phyloP scores from a whole-genome alignment of 148 eudicot genomes.

The Fagopyrum tataricum region DNA sequence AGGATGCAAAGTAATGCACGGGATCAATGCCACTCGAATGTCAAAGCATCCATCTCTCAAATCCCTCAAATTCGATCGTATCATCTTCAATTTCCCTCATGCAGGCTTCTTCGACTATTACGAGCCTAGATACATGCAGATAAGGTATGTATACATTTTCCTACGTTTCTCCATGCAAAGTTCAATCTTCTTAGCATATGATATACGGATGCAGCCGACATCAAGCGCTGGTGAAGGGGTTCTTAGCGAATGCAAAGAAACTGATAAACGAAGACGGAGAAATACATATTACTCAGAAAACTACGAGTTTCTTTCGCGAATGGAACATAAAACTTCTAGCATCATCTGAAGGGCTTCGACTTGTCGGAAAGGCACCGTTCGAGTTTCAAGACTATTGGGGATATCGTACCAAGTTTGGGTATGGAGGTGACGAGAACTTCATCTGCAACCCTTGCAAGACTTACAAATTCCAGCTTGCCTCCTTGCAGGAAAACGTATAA shows the following conservation, averaged over 20 bases:
- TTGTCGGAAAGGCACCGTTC: slow-evolving; percentile 8
- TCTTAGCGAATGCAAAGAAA: slow-evolving; percentile 24
- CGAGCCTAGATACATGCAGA: slow-evolving; percentile 4
- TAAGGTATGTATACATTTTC: neutral
- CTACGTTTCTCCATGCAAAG: neutral
- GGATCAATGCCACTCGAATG: slow-evolving; percentile 24
- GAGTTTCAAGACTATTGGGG: slow-evolving; percentile 4
- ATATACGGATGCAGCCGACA: slow-evolving; percentile 17
- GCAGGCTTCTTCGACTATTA: neutral
- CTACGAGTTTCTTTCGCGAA: slow-evolving; percentile 6
- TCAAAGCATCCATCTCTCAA: slow-evolving; percentile 11
- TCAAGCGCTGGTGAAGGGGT: slow-evolving; percentile 15
- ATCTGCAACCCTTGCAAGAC: slow-evolving; percentile 16
- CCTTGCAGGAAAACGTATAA: neutral
- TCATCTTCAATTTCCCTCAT: slow-evolving; percentile 24
- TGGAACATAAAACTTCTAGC: slow-evolving; percentile 15
- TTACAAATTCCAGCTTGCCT: slow-evolving; percentile 18
- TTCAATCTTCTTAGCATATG: neutral
- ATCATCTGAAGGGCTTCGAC: slow-evolving; percentile 7
- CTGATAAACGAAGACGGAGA: slow-evolving; percentile 28
- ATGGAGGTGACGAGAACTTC: slow-evolving; percentile 18
- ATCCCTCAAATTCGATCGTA: slow-evolving; percentile 18
- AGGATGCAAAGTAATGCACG: slow-evolving; percentile 21
- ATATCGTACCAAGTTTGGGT: slow-evolving; percentile 17
- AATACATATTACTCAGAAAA: slow-evolving; percentile 24